Evolutionary conservation across 2,329 filamentous ascomycete genomes (phyloP), one percentile per base, ranked within the genome.

Genomic region (Beauveria medogensis): DNA sequence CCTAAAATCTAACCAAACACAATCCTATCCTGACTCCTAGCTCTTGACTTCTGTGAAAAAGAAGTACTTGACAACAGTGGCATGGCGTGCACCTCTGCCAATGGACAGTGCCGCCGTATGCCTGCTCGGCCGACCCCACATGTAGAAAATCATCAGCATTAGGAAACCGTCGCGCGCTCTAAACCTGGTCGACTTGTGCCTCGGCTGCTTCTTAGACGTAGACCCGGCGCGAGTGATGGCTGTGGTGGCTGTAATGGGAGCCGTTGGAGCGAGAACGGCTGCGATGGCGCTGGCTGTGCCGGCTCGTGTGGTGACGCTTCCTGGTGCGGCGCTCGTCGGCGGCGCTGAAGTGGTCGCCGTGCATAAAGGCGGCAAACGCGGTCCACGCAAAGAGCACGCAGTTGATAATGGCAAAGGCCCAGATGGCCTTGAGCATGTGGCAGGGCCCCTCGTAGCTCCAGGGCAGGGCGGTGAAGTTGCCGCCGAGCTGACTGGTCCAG

Each of bases 321-420:
- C 74, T 71, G 66, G 64, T 43, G 18, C 62, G 58, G 26, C 64
- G 54, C 24, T 69, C 68, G 47, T 69, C 72, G 66, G 79, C 77
- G 50, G 73, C 69, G 62, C 75, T 78, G 66, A 81, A 78, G 67
- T 79, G 78, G 63, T 78, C 79, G 71, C 76, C 87, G 73, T 78
- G 82, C 66, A 80, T 71, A 65, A 78, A 82, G 28, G 92, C 91
- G 48, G 94, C 78, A 30, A 93, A 75, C 56, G 85, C 82, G 3
- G 91, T 94, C 70, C 88, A 78, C 72, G 88, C 87, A 76, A 96
- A 96, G 71, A 92, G 87, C 65, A 94, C 77, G 66, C 80, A 78
- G 73, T 94, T 90, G 82, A 97, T 95, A 73, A 97, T 97, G 54
- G 84, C 91, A 67, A 97, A 87, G 3, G 91, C 93, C 75, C 91